Percentiles rank a stretch among this genome's conserved stretches.
These are phyloP conservation scores for Bothriochloa decipiens DNA, from an alignment of 176 grass and related monocot species.

Conservation along the genomic window DNA sequence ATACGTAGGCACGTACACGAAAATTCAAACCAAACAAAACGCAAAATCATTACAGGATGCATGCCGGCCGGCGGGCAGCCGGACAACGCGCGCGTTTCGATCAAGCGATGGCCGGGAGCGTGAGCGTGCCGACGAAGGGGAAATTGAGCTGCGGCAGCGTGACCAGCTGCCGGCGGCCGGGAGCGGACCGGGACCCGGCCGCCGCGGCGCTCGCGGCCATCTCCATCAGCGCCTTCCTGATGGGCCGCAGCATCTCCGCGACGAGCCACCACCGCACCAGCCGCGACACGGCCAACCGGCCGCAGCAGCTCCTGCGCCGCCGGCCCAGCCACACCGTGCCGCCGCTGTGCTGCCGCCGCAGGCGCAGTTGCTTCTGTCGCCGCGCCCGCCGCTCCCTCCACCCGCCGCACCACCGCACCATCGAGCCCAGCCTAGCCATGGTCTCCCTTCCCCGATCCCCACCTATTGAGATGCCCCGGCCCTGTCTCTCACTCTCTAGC, in stretches of 20 bases:
- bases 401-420: constrained; percentile 48
- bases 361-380: constrained; percentile 29
- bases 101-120: constrained; percentile 51
- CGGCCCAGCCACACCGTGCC: constrained; percentile 56
- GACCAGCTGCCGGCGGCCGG: constrained; percentile 33
- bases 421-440: constrained; percentile 39
- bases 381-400: constrained; percentile 38
- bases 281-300: constrained; percentile 47
- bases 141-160: constrained; percentile 49
- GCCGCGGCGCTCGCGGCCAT: constrained; percentile 19
- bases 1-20: not conserved
- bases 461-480: not conserved
- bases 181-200: not conserved
- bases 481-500: not conserved
- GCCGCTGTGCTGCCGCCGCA: constrained; percentile 40
- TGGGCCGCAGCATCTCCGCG: constrained; percentile 53
- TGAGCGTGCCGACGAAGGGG: constrained; percentile 58
- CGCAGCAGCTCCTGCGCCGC: constrained; percentile 33
- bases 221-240: constrained; percentile 57
- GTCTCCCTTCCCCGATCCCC: no score
- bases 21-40: not conserved
- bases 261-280: constrained; percentile 58
- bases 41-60: constrained; percentile 27
- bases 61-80: no score
- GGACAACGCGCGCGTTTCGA: not conserved